Evolutionary conservation across 805 yeast species (phyloP).

Genomic region (Barnettozyma salicaria): DNA sequence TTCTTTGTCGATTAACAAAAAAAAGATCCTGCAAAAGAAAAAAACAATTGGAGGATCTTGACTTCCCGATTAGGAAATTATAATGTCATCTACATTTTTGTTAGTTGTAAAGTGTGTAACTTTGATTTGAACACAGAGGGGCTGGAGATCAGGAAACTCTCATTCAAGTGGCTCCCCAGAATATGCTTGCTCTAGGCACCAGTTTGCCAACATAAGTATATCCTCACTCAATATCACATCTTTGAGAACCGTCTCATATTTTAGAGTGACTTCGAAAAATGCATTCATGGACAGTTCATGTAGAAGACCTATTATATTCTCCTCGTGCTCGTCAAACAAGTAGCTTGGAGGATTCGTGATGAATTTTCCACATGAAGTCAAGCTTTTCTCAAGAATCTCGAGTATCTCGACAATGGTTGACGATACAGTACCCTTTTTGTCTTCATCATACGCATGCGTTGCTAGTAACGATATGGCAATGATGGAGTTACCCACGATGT

Average conservation of each 20-base stretch:
- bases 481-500: conserved; percentile 61
- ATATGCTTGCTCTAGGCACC: conserved; percentile 63
- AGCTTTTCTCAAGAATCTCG: conserved; percentile 53
- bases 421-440: conserved; percentile 47
- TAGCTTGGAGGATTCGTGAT: conserved; percentile 30
- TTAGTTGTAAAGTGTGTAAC: too few relatives aligned
- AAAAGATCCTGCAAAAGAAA: neutral
- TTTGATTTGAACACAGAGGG: too few relatives aligned
- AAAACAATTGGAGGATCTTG: conserved; percentile 2
- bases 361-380: conserved; percentile 46
- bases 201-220: conserved; percentile 61
- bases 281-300: conserved; percentile 62
- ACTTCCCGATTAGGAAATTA: conserved; percentile 4
- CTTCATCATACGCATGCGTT: conserved; percentile 58
- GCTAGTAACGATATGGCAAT: conserved; percentile 54
- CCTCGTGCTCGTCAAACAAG: conserved; percentile 20
- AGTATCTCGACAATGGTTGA: conserved; percentile 54
- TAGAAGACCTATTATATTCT: conserved; percentile 45
- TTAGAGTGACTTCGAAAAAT: conserved; percentile 57
- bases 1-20: neutral
- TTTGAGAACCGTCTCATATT: conserved; percentile 56
- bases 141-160: conserved; percentile 22
- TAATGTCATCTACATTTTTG: too few relatives aligned
- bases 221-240: conserved; percentile 58
- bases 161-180: conserved; percentile 35